Evolutionary conservation across 2,329 filamentous ascomycete species (phyloP), one percentile per base, ranked within the genome.

Genomic region (Calonectria fujianensis): DNA sequence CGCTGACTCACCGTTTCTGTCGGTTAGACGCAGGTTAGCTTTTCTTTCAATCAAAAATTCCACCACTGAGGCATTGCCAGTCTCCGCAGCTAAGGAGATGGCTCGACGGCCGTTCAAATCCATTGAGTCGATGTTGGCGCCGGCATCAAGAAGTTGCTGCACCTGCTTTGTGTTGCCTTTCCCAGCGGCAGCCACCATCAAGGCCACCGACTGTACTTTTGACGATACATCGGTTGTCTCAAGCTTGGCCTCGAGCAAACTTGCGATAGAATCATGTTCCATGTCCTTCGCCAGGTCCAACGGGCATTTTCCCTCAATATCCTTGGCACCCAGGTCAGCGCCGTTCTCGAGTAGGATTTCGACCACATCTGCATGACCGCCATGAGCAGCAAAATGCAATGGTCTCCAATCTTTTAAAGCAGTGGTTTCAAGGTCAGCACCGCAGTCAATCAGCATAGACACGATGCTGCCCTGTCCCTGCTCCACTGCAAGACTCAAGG

Each of bases 1-100:
- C 8, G 70, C 39, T 24, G 64, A 52, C 37, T 69, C 70, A 11
- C 70, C 70, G 35, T 73, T 73, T 45, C 31, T 54, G 32, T 73
- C 64, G 16, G n/a, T 16, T 9, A 63, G 24, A 13, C 61, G 37
- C 7, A 73, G 8, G 27, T 63, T 45, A 14, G 51, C 70, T 18
- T 52, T 32, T 54, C 45, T 69, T 1, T 69, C 39, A n/a, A 69
- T 50, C 37, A 73, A 39, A 37, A 68, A 20, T 5, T 69, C n/a
- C n/a, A 69, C 16, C 10, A 69, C 11, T 10, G 31, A 39, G 10
- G 27, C 10, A 13, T 54, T 52, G 2, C 71, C 71, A 24, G 41
- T 27, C 54, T 73, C 71, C 37, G 71, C 52, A 13, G 52, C 71
- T 27, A 35, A 31, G 51, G 71, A 65, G 9, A 69, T 24, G 16